phyloP scores from a whole-genome alignment of 352 stramenopile species.

The Globisporangium spinosum region DNA sequence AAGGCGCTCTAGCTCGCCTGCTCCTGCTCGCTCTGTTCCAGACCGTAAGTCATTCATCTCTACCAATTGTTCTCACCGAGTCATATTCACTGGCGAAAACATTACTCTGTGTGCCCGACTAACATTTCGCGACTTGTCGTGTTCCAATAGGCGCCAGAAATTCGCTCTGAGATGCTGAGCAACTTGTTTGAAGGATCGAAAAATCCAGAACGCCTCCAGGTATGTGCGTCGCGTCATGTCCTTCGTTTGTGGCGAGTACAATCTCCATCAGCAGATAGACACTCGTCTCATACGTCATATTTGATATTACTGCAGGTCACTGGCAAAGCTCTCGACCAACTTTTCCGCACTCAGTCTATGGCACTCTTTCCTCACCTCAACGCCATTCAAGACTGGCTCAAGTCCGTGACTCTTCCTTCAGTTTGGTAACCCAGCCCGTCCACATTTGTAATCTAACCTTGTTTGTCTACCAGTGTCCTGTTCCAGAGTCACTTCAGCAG shows the following conservation, averaged over 20 bases:
- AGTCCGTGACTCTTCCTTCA: slow-evolving; percentile 21
- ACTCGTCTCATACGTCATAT: not conserved
- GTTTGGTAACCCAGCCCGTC: not conserved
- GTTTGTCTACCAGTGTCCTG: slow-evolving; percentile 24
- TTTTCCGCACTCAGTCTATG: slow-evolving; percentile 27
- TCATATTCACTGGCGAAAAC: not conserved
- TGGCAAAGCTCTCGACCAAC: slow-evolving; percentile 18
- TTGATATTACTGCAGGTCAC: slow-evolving; percentile 12
- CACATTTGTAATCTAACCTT: slow-evolving; percentile 3
- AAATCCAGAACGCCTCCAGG: slow-evolving; percentile 5
- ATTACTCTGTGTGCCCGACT: not conserved
- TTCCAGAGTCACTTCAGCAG: slow-evolving; percentile 44
- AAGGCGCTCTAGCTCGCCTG: slow-evolving; percentile 8
- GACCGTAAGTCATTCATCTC: slow-evolving; percentile 3
- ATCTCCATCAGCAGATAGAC: not conserved
- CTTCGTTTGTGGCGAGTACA: not conserved
- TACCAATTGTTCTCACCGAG: not conserved
- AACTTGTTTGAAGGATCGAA: slow-evolving; percentile 38
- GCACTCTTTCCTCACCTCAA: slow-evolving; percentile 43
- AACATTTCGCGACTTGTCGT: not conserved
- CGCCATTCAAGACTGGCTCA: slow-evolving; percentile 68
- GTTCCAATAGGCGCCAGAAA: slow-evolving; percentile 39
- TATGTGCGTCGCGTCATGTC: not conserved
- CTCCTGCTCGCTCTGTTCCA: slow-evolving; percentile 23
- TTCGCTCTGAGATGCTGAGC: slow-evolving; percentile 45